These are phyloP conservation scores for Cynara cardunculus DNA, from an alignment of 129 eudicot species.

Conservation along the genomic window DNA sequence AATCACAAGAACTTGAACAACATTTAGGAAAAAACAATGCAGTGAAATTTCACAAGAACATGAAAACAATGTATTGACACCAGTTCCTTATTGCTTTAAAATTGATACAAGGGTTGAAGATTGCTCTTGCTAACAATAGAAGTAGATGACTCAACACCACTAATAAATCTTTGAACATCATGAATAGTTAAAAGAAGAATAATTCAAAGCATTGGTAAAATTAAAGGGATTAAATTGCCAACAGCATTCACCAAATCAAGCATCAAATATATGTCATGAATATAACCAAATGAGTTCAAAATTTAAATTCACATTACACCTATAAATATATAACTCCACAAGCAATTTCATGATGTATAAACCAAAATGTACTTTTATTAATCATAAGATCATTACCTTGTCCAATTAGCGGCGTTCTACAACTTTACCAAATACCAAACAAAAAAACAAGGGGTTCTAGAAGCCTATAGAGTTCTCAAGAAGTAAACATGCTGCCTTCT, in stretches of 20 bases:
- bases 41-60: neutral
- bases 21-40: neutral
- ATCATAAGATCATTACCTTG: neutral
- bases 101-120: no score
- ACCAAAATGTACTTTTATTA: neutral
- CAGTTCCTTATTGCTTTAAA: no score
- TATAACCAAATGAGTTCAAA: neutral
- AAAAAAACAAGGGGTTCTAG: neutral
- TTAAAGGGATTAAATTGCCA: neutral
- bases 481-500: neutral
- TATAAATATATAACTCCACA: neutral
- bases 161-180: neutral
- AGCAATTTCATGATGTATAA: neutral
- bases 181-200: neutral
- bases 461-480: neutral
- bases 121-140: no score
- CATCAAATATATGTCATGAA: neutral
- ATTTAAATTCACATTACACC: neutral
- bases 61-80: neutral
- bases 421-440: neutral
- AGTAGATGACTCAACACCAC: neutral
- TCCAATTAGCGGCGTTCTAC: neutral
- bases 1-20: neutral
- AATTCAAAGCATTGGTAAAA: neutral
- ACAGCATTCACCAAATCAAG: neutral